Evolutionary conservation across 179 eudicot genomes (phyloP).

Genomic region (Beta corolliflora): DNA sequence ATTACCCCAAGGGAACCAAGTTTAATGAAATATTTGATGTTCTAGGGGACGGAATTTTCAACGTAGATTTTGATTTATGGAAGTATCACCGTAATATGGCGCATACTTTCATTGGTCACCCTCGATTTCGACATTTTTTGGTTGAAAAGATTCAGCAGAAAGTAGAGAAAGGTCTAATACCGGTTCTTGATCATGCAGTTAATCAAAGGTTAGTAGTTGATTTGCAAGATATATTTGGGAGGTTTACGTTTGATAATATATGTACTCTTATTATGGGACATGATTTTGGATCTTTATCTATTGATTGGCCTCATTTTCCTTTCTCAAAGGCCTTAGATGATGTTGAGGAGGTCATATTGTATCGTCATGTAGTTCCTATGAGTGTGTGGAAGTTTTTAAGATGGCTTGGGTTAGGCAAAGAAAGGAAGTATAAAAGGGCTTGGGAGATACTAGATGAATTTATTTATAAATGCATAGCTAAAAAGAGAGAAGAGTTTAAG

Average conservation of each 20-base stretch:
- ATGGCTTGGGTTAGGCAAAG: conserved; percentile 26
- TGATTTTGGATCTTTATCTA: conserved; percentile 27
- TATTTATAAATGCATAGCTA: conserved; percentile 24
- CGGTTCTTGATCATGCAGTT: conserved; percentile 44
- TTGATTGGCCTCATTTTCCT: conserved; percentile 26
- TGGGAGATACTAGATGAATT: conserved; percentile 30
- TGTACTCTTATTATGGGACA: conserved; percentile 32
- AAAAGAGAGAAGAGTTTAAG: background rate
- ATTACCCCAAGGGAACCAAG: conserved; percentile 34
- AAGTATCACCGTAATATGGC: conserved; percentile 39
- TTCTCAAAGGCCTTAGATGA: conserved; percentile 35
- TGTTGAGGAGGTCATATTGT: conserved; percentile 23
- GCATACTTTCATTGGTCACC: conserved; percentile 35
- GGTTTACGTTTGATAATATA: conserved; percentile 52
- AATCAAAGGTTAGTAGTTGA: conserved; percentile 35
- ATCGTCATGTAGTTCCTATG: conserved; percentile 27
- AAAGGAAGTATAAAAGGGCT: conserved; percentile 27
- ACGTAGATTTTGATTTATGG: conserved; percentile 42
- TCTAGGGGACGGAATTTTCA: conserved; percentile 46
- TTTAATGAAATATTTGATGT: conserved; percentile 49
- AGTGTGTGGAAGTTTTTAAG: conserved; percentile 38
- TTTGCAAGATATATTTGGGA: conserved; percentile 56
- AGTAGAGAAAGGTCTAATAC: conserved; percentile 40
- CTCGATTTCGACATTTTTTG: conserved; percentile 35
- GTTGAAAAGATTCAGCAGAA: conserved; percentile 26